Evolutionary conservation across 129 eudicot species (phyloP).

Genomic region (Flaveria ramosissima): DNA sequence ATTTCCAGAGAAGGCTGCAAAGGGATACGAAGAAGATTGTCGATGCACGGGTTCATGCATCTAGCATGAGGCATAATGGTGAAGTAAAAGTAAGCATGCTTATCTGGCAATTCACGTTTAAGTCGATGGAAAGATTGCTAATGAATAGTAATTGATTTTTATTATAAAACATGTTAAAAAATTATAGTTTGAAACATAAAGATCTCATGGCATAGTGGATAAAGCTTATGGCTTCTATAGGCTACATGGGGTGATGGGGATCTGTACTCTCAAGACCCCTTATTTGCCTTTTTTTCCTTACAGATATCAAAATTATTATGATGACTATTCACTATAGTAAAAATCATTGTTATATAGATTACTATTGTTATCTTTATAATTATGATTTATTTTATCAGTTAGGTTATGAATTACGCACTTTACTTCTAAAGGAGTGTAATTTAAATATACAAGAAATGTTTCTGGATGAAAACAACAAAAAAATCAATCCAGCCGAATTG

Average conservation of each 20-base stretch:
- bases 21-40: slow-evolving; percentile 92
- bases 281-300: neutral
- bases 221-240: neutral
- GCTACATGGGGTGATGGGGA: too few relatives aligned
- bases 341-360: neutral
- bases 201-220: neutral
- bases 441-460: neutral
- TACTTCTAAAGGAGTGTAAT: neutral
- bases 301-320: neutral
- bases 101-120: neutral
- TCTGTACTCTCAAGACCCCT: too few relatives aligned
- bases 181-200: neutral
- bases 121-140: neutral
- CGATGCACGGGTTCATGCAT: slow-evolving; percentile 84
- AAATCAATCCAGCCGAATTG: neutral
- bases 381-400: neutral
- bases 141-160: neutral
- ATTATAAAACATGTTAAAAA: neutral
- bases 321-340: neutral
- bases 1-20: slow-evolving; percentile 86
- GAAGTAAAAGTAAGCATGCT: slow-evolving; percentile 61
- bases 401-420: neutral
- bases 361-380: neutral
- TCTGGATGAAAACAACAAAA: neutral
- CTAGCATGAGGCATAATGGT: slow-evolving; percentile 59